Conservation (phyloP, 1,284 basidiomycete species). For the Ustilago hordei region DNA sequence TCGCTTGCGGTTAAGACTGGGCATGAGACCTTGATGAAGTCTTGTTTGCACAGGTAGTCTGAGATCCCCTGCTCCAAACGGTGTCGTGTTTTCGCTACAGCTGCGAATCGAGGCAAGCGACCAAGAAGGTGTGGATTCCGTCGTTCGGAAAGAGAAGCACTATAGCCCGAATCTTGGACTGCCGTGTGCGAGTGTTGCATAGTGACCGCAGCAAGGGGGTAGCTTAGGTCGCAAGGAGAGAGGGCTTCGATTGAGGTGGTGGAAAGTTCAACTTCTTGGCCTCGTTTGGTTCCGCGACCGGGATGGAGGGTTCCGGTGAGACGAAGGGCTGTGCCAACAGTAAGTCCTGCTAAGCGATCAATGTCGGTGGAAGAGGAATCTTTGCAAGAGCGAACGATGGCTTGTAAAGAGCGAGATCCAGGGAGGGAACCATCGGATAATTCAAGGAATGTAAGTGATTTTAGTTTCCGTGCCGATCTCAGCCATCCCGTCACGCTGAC, state of each 20-base stretch:
- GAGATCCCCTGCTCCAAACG: slow-evolving; percentile 48
- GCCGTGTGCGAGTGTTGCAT: slow-evolving; percentile 33
- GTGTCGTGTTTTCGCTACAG: slow-evolving; percentile 43
- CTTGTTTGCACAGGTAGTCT: slow-evolving; percentile 70
- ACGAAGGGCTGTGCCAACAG: slow-evolving; percentile 55
- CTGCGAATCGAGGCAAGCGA: slow-evolving; percentile 39
- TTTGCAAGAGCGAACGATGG: slow-evolving; percentile 39
- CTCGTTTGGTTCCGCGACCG: slow-evolving; percentile 44
- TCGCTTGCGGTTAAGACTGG: slow-evolving; percentile 91
- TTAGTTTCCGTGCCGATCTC: slow-evolving; percentile 55
- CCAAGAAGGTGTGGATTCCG: slow-evolving; percentile 54
- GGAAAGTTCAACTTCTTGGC: slow-evolving; percentile 58
- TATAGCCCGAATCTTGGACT: slow-evolving; percentile 16
- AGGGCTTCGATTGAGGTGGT: slow-evolving; percentile 33
- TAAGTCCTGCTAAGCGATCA: slow-evolving; percentile 36
- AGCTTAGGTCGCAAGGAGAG: slow-evolving; percentile 46
- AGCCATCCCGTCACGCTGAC: slow-evolving; percentile 53
- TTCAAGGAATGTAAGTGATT: slow-evolving; percentile 61
- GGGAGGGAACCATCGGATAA: slow-evolving; percentile 62
- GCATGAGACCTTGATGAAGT: slow-evolving; percentile 83
- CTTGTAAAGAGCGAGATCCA: slow-evolving; percentile 57
- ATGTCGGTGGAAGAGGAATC: slow-evolving; percentile 19
- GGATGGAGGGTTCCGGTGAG: slow-evolving; percentile 43
- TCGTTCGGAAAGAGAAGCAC: slow-evolving; percentile 43
- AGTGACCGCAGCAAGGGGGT: slow-evolving; percentile 34